Conservation (phyloP, 768 basidiomycete species). For the Lactarius pseudohatsudake region DNA sequence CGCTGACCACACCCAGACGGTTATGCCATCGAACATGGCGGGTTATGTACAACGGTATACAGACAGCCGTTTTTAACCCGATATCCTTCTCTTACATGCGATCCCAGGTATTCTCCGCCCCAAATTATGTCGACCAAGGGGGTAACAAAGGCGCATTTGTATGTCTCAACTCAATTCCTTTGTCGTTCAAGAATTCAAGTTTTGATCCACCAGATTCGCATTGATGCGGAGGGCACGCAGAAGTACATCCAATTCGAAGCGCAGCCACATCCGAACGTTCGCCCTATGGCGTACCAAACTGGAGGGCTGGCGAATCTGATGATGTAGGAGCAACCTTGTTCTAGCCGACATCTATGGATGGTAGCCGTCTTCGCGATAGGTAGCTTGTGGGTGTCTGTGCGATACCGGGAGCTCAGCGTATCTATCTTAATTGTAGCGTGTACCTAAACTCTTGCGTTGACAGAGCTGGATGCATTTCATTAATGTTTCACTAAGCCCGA, state of each 20-base stretch:
- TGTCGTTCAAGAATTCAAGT: slow-evolving; percentile 10
- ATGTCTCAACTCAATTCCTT: slow-evolving; percentile 35
- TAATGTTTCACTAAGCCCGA: not conserved
- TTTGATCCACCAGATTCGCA: slow-evolving; percentile 58
- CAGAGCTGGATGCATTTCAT: slow-evolving; percentile 6
- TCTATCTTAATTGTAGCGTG: slow-evolving; percentile 8
- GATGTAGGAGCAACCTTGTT: slow-evolving; percentile 48
- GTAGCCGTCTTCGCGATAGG: not conserved
- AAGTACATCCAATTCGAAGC: slow-evolving; percentile 84
- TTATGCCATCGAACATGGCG: slow-evolving; percentile 92
- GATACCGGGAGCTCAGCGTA: not conserved
- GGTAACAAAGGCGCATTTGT: slow-evolving; percentile 94
- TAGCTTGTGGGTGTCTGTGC: not conserved
- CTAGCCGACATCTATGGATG: not conserved
- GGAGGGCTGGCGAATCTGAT: slow-evolving; percentile 67
- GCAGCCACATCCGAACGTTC: slow-evolving; percentile 83
- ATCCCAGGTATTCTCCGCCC: slow-evolving; percentile 85
- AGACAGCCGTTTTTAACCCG: slow-evolving; percentile 9
- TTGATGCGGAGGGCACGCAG: slow-evolving; percentile 72
- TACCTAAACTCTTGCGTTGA: not conserved
- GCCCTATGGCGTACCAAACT: slow-evolving; percentile 88
- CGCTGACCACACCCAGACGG: slow-evolving; percentile 54
- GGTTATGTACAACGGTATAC: slow-evolving; percentile 79
- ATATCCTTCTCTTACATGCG: slow-evolving; percentile 12
- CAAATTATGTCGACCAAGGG: slow-evolving; percentile 91